phyloP scores from a whole-genome alignment of 371 early-diverging fungal species.

The Mucor lusitanicus region DNA sequence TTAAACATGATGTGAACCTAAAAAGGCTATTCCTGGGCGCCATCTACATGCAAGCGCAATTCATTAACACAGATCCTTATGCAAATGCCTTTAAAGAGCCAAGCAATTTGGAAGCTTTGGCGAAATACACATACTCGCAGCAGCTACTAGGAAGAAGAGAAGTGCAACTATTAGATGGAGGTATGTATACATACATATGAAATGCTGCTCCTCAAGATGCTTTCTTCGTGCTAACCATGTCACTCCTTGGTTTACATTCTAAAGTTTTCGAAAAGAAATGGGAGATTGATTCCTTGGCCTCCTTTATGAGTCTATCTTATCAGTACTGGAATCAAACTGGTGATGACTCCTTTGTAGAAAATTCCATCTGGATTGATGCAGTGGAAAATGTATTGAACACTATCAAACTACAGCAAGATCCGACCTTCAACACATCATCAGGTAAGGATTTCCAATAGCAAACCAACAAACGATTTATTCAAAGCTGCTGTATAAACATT shows the following conservation, averaged over 20 bases:
- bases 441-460: constrained; percentile 11
- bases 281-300: constrained; percentile 59
- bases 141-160: not conserved
- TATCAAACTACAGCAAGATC: constrained; percentile 36
- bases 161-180: constrained; percentile 7
- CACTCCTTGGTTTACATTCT: not conserved
- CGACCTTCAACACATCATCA: constrained; percentile 39
- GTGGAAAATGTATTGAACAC: constrained; percentile 32
- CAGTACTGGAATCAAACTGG: constrained; percentile 46
- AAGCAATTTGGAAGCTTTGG: constrained; percentile 3
- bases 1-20: constrained; percentile 37
- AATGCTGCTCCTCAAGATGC: not conserved
- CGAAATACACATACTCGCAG: not conserved
- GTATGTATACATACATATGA: no score
- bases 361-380: constrained; percentile 42
- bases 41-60: constrained; percentile 59
- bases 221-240: not conserved
- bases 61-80: constrained; percentile 50
- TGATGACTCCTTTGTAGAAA: constrained; percentile 37
- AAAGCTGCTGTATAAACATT: not conserved
- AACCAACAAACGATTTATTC: not conserved
- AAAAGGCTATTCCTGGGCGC: constrained; percentile 50
- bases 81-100: constrained; percentile 56
- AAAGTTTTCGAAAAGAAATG: constrained; percentile 50
- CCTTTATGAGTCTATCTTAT: constrained; percentile 52